Evolutionary conservation across 345 rosid species (phyloP).

Genomic region (Hibiscus mutabilis): DNA sequence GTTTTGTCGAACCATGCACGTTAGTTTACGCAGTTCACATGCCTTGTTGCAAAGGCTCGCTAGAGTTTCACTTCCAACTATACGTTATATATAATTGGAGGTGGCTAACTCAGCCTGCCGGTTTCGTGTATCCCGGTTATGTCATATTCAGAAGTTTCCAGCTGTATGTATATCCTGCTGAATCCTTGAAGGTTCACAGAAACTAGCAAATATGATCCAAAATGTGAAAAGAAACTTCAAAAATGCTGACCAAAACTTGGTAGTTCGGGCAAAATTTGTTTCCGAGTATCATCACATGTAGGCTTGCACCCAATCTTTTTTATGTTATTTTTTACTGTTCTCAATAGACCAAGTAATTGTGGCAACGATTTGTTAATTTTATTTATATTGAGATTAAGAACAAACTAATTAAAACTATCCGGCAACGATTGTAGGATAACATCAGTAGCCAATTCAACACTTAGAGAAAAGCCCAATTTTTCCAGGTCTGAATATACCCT

Average conservation of each 20-base stretch:
- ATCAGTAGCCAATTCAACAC: no score
- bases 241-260: neutral
- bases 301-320: neutral
- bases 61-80: neutral
- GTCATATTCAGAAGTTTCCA: neutral
- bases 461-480: neutral
- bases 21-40: neutral
- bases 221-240: neutral
- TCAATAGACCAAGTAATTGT: no score
- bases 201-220: neutral
- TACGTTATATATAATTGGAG: neutral
- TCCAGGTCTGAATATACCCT: no score
- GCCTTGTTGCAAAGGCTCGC: neutral
- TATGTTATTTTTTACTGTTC: no score
- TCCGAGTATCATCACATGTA: neutral
- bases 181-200: neutral
- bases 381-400: no score
- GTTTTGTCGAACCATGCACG: neutral
- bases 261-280: neutral
- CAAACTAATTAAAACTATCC: no score
- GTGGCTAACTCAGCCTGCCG: neutral
- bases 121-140: neutral
- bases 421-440: no score
- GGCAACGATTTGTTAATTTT: no score
- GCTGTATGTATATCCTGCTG: neutral